These are phyloP conservation scores for Coemansia sp. DNA, from an alignment of 192 early-diverging fungal species.

Conservation along the genomic window DNA sequence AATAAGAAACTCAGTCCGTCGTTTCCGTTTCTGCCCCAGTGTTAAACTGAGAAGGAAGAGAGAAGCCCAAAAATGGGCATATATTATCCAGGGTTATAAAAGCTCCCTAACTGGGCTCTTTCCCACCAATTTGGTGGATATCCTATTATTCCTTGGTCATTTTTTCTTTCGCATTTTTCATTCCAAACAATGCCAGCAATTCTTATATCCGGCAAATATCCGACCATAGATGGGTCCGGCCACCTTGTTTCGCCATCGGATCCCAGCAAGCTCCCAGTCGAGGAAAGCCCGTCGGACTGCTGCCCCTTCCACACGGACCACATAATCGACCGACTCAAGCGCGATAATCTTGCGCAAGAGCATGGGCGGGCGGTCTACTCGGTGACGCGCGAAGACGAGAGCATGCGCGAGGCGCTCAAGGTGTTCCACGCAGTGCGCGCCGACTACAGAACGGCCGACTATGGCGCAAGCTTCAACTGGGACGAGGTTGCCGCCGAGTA, in stretches of 20 bases:
- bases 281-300: neutral
- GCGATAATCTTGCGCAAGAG: neutral
- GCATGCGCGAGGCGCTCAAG: conserved; percentile 37
- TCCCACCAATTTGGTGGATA: too few species aligned
- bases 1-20: neutral
- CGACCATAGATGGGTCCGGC: neutral
- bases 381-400: conserved; percentile 37
- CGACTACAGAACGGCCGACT: conserved; percentile 38
- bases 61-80: neutral
- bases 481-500: conserved; percentile 21
- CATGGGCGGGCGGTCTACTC: conserved; percentile 17
- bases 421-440: conserved; percentile 11
- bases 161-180: neutral
- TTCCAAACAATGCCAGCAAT: conserved; percentile 8
- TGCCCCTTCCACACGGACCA: conserved; percentile 1
- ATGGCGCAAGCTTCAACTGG: conserved; percentile 44
- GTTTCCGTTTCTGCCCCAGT: neutral
- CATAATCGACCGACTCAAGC: neutral
- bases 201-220: conserved; percentile 3
- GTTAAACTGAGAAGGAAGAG: neutral
- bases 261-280: neutral
- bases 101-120: neutral
- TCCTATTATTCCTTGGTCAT: neutral
- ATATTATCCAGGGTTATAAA: too few species aligned
- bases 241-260: neutral